Evolutionary conservation across 106 monocot genomes (phyloP), one percentile per base, ranked within the genome.

Genomic region (Platanthera guangdongensis): DNA sequence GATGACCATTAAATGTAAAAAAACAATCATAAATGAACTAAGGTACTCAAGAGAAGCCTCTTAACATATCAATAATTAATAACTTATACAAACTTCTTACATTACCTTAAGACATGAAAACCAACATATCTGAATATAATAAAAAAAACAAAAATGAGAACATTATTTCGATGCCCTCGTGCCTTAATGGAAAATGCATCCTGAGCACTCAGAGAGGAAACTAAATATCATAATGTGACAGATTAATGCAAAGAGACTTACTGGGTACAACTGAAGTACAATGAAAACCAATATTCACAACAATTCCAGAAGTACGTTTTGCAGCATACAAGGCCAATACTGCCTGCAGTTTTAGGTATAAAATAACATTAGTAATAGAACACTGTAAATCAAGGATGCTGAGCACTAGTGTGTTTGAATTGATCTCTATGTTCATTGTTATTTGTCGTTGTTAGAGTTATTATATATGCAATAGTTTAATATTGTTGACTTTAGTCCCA

Each of bases 241-340:
- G 6, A n/a, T 18, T 47, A 52, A 51, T 15, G 15, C 28, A 50
- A 32, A 73, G 22, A 60, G 64, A 81, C 88, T 81, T 83, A 96
- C 96, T 93, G 71, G 96, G 93, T 55, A 96, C 93, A 79, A 96
- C 74, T 71, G 93, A 93, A 63, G 93, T 93, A 25, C 79, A 86
- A 87, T 93, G 82, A 83, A 93, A 96, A 32, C 96, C 96, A 77
- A 96, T 86, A 81, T 96, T 91, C 57, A 96, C 89, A 83, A 91
- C 89, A 83, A 96, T 93, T 30, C 96, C 96, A 68, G 96, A 96
- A 75, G 93, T 96, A 22, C 81, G 85, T 78, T 81, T 93, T 64
- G 96, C 85, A 81, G 93, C 85, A 89, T 91, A 93, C 79, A 96
- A 81, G 81, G 93, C 91, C 82, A 96, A 84, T 45, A 93, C 73